A percentile compares a stretch with the other conserved stretches of the same genome.
phyloP scores from a whole-genome alignment of 2,329 filamentous ascomycete genomes.

The Neocatenulostroma microsporum region DNA sequence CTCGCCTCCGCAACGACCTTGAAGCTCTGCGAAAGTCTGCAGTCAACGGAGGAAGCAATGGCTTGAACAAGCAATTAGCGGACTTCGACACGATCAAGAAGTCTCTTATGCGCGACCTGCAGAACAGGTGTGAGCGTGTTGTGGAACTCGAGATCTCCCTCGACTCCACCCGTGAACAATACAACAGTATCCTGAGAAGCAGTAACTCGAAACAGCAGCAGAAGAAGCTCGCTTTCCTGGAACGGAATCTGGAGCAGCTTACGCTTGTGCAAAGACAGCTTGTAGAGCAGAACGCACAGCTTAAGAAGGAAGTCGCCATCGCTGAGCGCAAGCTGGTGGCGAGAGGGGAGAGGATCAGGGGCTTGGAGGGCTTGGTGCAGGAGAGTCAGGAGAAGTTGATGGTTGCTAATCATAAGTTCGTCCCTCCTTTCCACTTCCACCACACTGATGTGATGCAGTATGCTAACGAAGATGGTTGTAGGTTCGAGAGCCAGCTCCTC shows the following conservation, averaged over 20 bases:
- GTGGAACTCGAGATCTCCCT: constrained; percentile 97
- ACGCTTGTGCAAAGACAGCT: constrained; percentile 96
- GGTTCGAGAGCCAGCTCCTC: constrained; percentile 94
- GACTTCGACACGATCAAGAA: constrained; percentile 99
- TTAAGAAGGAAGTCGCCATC: constrained; percentile 99
- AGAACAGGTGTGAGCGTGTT: constrained; percentile 93
- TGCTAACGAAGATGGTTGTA: constrained; percentile 36
- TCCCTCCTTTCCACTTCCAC: no score
- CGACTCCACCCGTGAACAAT: constrained; percentile 95
- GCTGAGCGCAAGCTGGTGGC: constrained; percentile 95
- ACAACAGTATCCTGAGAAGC: constrained; percentile 93
- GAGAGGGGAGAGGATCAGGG: constrained; percentile 92
- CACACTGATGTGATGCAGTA: neutral
- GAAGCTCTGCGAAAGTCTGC: constrained; percentile 69
- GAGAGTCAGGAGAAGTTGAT: constrained; percentile 98
- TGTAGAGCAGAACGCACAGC: constrained; percentile 90
- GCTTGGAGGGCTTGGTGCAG: constrained; percentile 81
- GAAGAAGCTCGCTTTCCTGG: constrained; percentile 99
- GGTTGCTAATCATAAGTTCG: constrained; percentile 92
- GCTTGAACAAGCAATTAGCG: constrained; percentile 88
- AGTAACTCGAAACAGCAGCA: constrained; percentile 98
- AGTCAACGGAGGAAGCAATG: constrained; percentile 63
- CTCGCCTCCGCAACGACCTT: constrained; percentile 69
- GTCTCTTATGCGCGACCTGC: constrained; percentile 94
- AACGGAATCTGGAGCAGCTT: constrained; percentile 94